Conservation (phyloP, 768 basidiomycete genomes). For the Leucosporidium creatinivorum region DNA sequence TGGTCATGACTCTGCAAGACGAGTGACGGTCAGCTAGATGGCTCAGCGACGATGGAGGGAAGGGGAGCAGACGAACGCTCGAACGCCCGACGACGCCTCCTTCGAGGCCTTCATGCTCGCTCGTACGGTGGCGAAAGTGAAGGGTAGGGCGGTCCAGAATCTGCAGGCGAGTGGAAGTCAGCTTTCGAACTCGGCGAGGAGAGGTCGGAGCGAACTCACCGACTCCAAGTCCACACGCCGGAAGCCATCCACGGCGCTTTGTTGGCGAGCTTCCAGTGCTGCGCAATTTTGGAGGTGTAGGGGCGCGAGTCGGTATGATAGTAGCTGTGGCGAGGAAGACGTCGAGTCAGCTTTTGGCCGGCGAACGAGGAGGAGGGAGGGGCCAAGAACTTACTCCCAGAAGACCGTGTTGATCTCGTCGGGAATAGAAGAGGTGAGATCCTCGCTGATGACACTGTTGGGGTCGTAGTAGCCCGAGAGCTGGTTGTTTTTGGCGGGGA, state of each 20-base stretch:
- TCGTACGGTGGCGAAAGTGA: constrained; percentile 33
- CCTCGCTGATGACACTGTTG: constrained; percentile 20
- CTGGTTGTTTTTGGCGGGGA: constrained; percentile 33
- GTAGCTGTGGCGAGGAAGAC: not conserved
- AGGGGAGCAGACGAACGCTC: constrained; percentile 6
- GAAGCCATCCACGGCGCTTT: constrained; percentile 34
- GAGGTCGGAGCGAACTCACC: not conserved
- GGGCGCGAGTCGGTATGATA: constrained; percentile 28
- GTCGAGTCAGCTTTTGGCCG: not conserved
- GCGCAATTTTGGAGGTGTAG: constrained; percentile 30
- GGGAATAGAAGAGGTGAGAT: constrained; percentile 28
- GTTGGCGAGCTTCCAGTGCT: constrained; percentile 33
- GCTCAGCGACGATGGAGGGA: no score
- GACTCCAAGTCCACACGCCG: constrained; percentile 34
- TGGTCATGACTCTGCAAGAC: constrained; percentile 15
- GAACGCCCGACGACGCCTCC: constrained; percentile 15
- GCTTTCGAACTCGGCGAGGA: not conserved
- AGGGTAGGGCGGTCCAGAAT: constrained; percentile 35
- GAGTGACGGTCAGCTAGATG: no score
- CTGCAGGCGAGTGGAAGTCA: not conserved
- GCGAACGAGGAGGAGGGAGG: no score
- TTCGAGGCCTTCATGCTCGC: constrained; percentile 35
- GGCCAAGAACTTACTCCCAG: constrained; percentile 20
- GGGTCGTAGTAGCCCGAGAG: constrained; percentile 33
- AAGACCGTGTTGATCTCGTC: constrained; percentile 18